Evolutionary conservation across 2,329 filamentous ascomycete species (phyloP).

Genomic region (Colletotrichum costaricense): DNA sequence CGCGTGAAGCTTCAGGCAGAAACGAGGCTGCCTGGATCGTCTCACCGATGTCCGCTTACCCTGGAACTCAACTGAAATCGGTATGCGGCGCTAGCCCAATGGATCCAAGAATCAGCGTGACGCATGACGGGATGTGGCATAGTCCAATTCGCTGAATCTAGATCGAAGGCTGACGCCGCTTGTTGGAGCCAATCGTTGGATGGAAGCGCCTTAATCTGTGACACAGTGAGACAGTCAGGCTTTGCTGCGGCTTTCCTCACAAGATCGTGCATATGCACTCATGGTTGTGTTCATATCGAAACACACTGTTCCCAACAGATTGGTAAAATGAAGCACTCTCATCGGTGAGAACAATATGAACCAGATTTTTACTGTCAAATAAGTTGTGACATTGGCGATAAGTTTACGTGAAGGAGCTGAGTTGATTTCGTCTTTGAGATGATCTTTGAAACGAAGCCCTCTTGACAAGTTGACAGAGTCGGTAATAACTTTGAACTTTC

Average conservation of each 20-base stretch:
- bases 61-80: not conserved
- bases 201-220: not conserved
- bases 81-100: not conserved
- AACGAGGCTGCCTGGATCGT: not conserved
- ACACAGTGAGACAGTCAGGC: not conserved
- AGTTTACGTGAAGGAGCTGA: too few relatives aligned
- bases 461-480: too few relatives aligned
- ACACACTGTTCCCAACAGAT: not conserved
- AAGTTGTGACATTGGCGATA: too few relatives aligned
- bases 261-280: not conserved
- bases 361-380: too few relatives aligned
- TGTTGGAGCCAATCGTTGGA: not conserved
- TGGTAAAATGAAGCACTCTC: not conserved
- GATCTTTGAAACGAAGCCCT: too few relatives aligned
- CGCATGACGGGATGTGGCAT: not conserved
- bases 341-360: too few relatives aligned
- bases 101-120: not conserved
- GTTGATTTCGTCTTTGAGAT: too few relatives aligned
- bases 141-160: not conserved
- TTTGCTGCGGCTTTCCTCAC: not conserved
- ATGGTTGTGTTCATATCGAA: not conserved
- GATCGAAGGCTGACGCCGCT: not conserved
- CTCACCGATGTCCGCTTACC: not conserved
- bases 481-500: too few relatives aligned
- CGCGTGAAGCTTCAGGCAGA: not conserved